Percentiles rank a stretch among this genome's conserved stretches.
Conservation (phyloP, 2,329 filamentous ascomycete species). For the Exophiala viscosa region DNA sequence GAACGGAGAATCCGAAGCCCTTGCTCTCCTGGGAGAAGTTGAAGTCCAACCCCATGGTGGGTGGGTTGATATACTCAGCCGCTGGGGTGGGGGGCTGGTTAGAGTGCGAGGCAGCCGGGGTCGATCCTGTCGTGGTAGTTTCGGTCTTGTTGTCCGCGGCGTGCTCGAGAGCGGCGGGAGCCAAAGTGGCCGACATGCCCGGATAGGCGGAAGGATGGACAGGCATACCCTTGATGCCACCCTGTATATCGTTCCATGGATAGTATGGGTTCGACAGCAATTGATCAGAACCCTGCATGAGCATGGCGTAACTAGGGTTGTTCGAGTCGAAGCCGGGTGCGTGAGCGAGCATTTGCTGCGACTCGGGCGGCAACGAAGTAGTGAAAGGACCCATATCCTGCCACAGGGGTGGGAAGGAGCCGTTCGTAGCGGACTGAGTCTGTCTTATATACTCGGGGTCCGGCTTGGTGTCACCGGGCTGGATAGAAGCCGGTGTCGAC, state of each 20-base stretch:
- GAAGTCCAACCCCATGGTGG: conserved; percentile 20
- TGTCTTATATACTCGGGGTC: conserved; percentile 24
- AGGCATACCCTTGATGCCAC: conserved; percentile 28
- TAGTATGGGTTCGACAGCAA: conserved; percentile 41
- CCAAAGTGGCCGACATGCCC: conserved; percentile 41
- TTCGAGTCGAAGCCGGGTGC: conserved; percentile 44
- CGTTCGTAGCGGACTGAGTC: conserved; percentile 30
- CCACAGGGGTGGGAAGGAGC: conserved; percentile 21
- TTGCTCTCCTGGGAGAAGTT: conserved; percentile 23
- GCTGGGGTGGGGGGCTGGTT: conserved; percentile 2
- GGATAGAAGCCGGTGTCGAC: conserved; percentile 40
- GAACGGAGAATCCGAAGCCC: conserved; percentile 2
- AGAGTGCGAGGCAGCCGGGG: neutral
- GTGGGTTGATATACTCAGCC: conserved; percentile 1
- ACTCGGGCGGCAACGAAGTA: conserved; percentile 49
- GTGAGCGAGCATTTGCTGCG: conserved; percentile 48
- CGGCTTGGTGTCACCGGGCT: conserved; percentile 10
- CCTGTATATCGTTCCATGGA: conserved; percentile 42
- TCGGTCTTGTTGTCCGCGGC: neutral
- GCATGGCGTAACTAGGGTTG: conserved; percentile 43
- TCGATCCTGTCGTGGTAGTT: neutral
- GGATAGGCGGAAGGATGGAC: conserved; percentile 30
- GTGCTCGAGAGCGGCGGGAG: conserved; percentile 36
- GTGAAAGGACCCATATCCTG: conserved; percentile 44
- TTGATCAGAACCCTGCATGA: conserved; percentile 46